Evolutionary conservation across 148 eudicot species (phyloP).

Genomic region (Rhododendron griersonianum): DNA sequence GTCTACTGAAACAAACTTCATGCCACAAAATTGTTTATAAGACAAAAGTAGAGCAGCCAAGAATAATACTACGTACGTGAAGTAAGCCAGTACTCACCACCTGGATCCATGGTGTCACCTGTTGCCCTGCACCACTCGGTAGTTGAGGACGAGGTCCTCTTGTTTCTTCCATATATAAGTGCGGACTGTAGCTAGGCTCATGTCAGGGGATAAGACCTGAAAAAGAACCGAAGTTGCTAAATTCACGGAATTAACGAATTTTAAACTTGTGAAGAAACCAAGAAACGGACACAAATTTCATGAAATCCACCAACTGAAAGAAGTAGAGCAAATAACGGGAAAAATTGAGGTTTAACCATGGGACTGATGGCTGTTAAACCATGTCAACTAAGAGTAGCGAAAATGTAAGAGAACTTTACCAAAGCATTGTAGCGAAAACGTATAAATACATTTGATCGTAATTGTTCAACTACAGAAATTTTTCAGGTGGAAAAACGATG

Average conservation of each 20-base stretch:
- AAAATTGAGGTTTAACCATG: not conserved
- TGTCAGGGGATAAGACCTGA: slow-evolving; percentile 86
- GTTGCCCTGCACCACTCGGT: slow-evolving; percentile 54
- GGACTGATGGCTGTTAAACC: not conserved
- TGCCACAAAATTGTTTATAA: not conserved
- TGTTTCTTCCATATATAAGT: slow-evolving; percentile 90
- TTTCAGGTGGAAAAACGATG: not conserved
- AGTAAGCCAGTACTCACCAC: slow-evolving; percentile 25
- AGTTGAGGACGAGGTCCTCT: slow-evolving; percentile 81
- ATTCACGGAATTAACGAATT: not conserved
- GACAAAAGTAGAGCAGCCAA: not conserved
- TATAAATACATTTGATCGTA: not conserved
- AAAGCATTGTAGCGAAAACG: not conserved
- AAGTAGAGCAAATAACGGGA: not conserved
- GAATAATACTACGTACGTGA: not conserved
- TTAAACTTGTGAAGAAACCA: not conserved
- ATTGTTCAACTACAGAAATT: not conserved
- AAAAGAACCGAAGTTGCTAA: slow-evolving; percentile 10
- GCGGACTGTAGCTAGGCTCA: slow-evolving; percentile 95
- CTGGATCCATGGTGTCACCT: slow-evolving; percentile 37
- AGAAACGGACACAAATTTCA: not conserved
- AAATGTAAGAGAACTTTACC: not conserved
- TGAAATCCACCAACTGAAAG: not conserved
- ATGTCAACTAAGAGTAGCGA: too few species aligned
- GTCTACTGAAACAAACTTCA: not conserved